These are phyloP conservation scores for Carallia brachiata DNA, from an alignment of 345 rosid genomes.

Conservation along the genomic window DNA sequence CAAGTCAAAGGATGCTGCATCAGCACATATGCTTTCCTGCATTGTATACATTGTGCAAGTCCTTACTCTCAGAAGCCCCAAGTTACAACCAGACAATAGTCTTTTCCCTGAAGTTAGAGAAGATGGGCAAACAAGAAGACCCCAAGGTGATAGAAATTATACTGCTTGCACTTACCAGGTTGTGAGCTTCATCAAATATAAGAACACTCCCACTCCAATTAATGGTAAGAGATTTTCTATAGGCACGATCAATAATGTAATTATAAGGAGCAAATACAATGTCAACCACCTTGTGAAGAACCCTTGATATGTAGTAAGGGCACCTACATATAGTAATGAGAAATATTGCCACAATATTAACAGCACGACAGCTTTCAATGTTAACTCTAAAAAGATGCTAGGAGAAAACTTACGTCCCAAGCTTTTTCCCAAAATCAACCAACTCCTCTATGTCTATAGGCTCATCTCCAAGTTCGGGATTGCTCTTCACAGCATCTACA, in stretches of 20 bases:
- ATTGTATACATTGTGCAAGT: constrained; percentile 20
- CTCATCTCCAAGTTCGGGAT: constrained; percentile 77
- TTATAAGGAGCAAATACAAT: constrained; percentile 90
- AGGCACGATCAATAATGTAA: constrained; percentile 75
- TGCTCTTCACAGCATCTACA: constrained; percentile 63
- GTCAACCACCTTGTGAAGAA: constrained; percentile 82
- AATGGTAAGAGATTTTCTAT: constrained; percentile 58
- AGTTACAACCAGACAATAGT: not conserved
- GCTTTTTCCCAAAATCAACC: constrained; percentile 70
- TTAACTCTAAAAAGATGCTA: not conserved
- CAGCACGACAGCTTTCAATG: constrained; percentile 3
- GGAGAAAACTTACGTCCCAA: constrained; percentile 64
- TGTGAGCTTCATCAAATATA: constrained; percentile 98
- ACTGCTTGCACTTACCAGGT: constrained; percentile 59
- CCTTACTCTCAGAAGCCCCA: not conserved
- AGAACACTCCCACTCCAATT: constrained; percentile 66
- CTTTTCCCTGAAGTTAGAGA: not conserved
- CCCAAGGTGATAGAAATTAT: not conserved
- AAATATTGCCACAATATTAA: constrained; percentile 14
- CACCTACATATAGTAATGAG: constrained; percentile 54
- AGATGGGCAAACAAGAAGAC: not conserved
- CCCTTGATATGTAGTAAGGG: constrained; percentile 80
- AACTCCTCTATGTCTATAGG: constrained; percentile 96
- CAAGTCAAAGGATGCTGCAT: constrained; percentile 95
- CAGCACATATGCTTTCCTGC: constrained; percentile 94